A percentile compares a stretch with the other conserved stretches of the same genome.
Conservation (phyloP, 148 eudicot genomes). For the Rhododendron ferrugineum region DNA sequence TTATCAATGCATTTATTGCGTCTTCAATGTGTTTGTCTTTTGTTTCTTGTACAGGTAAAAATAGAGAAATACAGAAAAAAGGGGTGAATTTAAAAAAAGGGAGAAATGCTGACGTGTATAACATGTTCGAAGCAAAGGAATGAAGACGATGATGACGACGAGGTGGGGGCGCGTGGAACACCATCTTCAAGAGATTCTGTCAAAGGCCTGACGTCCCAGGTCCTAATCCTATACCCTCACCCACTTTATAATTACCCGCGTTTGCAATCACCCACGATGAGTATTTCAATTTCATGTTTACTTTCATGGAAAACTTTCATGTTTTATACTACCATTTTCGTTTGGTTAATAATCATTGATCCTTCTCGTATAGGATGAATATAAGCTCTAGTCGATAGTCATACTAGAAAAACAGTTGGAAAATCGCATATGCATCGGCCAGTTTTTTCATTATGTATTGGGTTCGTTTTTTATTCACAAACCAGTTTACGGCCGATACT, state of each 20-base stretch:
- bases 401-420: background rate
- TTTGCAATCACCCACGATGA: too few relatives aligned
- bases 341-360: background rate
- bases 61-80: background rate
- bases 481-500: background rate
- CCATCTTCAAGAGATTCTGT: conserved; percentile 80
- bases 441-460: too few relatives aligned
- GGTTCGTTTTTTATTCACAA: background rate
- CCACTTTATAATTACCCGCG: background rate
- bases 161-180: conserved; percentile 47
- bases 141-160: conserved; percentile 39
- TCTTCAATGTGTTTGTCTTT: background rate
- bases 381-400: background rate
- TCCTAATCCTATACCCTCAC: conserved; percentile 12
- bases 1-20: background rate
- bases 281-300: too few relatives aligned
- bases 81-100: background rate
- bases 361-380: background rate
- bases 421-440: too few relatives aligned
- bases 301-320: too few relatives aligned
- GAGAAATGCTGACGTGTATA: conserved; percentile 75
- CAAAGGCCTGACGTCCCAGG: conserved; percentile 90
- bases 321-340: too few relatives aligned
- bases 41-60: conserved; percentile 7
- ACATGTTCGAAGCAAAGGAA: conserved; percentile 78